Percentiles rank a stretch among this genome's conserved stretches.
Conservation (phyloP, 495 filamentous ascomycete species). For the Neurospora sublineolata region DNA sequence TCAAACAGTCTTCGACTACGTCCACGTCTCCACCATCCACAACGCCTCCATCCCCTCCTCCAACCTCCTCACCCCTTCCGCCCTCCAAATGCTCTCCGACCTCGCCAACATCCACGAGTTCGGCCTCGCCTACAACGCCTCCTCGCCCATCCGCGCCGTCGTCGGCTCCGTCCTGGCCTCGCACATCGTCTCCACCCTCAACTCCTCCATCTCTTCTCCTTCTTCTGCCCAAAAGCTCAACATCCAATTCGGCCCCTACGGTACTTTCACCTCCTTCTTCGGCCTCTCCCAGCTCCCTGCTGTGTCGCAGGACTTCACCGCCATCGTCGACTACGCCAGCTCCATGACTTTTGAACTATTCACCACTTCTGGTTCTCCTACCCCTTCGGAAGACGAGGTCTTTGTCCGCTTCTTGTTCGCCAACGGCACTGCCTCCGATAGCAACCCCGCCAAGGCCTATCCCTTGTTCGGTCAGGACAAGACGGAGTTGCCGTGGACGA, state of each 20-base stretch:
- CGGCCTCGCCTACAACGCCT: constrained; percentile 46
- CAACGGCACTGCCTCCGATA: constrained; percentile 54
- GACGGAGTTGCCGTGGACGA: constrained; percentile 44
- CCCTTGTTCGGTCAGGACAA: constrained; percentile 54
- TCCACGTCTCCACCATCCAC: constrained; percentile 64
- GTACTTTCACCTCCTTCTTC: constrained; percentile 63
- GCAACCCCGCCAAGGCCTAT: constrained; percentile 38
- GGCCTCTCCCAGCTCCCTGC: constrained; percentile 50
- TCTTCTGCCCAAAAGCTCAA: constrained; percentile 36
- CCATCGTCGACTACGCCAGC: constrained; percentile 56
- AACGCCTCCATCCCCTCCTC: constrained; percentile 46
- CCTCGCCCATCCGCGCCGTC: constrained; percentile 38
- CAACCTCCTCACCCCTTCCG: constrained; percentile 36
- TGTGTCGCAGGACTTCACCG: constrained; percentile 50
- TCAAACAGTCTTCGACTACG: constrained; percentile 54
- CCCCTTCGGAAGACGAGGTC: constrained; percentile 34
- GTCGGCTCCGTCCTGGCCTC: constrained; percentile 50
- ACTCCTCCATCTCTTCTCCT: constrained; percentile 42
- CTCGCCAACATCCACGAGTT: constrained; percentile 59
- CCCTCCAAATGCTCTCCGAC: constrained; percentile 46
- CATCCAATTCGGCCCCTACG: constrained; percentile 60
- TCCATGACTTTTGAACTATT: constrained; percentile 67
- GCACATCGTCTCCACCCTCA: constrained; percentile 52
- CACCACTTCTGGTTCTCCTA: constrained; percentile 32
- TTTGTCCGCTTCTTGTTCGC: constrained; percentile 66